Base-by-base conservation (phyloP, 768 basidiomycete species). In the Agrocybe chaxingu region DNA sequence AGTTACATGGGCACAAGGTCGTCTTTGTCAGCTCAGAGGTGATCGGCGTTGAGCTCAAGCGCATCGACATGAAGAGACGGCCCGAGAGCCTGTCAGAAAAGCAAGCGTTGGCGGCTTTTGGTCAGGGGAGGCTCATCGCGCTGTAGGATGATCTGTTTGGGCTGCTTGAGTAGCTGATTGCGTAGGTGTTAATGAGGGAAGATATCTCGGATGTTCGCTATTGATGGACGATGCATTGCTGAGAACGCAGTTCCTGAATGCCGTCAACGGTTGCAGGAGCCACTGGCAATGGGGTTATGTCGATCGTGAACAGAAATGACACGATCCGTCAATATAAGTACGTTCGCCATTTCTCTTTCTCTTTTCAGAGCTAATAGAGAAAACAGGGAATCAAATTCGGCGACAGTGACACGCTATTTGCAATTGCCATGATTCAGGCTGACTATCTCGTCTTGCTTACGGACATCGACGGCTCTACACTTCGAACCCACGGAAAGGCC, bases 251-350 rank as follows among this genome's bases (percentile, higher is more conserved):
- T 98, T 98, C 64, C 70, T 98, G 50, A 99, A 99, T 64, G 97
- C 96, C 0, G 91, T 93, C 50, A 98, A 97, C 60, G 16, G 16
- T 16, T 16, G 16, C 16, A 16, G 16, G 93, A 98, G 60, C 75
- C 98, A 8, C 70, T 99, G 24, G 81, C 81, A 3, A 89, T 98
- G 87, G 96, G 11, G 92, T 98, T 0, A 84, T 99, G 1, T 97
- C 97, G 3, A 98, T 99, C 55, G 94, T 99, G 48, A 99, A 99
- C 67, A 97, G 98, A 68, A 99, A 99, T 60, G 97, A 99, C 65
- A 98, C 97, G 0, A 85, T 99, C 95, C 16, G 97, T 99, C 51
- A 93, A 92, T 71, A 93, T 96, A 64, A 66, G 90, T 81, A n/a
- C 2, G 4, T 35, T 13, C 29, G 41, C 31, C 3, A 2, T 34